Conservation (phyloP, 2,329 filamentous ascomycete species). For the Zopfia rhizophila region DNA sequence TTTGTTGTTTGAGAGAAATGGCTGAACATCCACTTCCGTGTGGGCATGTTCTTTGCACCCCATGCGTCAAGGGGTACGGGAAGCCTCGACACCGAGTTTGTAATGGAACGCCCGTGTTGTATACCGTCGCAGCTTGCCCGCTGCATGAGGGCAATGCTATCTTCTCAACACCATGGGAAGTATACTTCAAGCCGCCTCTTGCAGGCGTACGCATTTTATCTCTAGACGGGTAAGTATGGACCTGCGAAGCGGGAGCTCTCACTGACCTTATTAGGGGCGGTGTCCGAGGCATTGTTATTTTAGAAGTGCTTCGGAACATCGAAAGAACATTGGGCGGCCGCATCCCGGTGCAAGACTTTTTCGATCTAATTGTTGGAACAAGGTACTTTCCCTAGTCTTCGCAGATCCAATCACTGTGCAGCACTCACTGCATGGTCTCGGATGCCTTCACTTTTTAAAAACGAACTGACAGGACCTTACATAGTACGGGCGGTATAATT, state of each 20-base stretch:
- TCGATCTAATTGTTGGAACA: conserved; percentile 57
- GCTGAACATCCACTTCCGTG: conserved; percentile 58
- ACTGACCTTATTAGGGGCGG: conserved; percentile 52
- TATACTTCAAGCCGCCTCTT: conserved; percentile 45
- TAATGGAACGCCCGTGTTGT: conserved; percentile 7
- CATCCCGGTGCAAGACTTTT: conserved; percentile 58
- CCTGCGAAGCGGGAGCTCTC: neutral
- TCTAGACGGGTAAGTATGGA: conserved; percentile 53
- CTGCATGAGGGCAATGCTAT: conserved; percentile 31
- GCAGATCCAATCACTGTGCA: no score
- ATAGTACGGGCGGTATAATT: conserved; percentile 57
- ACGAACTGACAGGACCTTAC: conserved; percentile 2
- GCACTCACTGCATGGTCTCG: neutral
- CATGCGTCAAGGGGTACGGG: conserved; percentile 52
- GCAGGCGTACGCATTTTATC: conserved; percentile 53
- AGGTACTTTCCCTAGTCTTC: conserved; percentile 20
- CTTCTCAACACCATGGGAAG: conserved; percentile 23
- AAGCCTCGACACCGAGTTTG: neutral
- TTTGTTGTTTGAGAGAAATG: conserved; percentile 57
- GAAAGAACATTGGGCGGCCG: conserved; percentile 52
- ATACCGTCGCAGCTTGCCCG: conserved; percentile 35
- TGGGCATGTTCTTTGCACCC: conserved; percentile 59
- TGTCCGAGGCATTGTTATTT: conserved; percentile 58
- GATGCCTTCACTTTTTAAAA: conserved; percentile 2
- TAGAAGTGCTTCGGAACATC: conserved; percentile 56